These are phyloP conservation scores for Kalmanozyma brasiliensis DNA, from an alignment of 1,284 basidiomycete genomes.

Conservation along the genomic window DNA sequence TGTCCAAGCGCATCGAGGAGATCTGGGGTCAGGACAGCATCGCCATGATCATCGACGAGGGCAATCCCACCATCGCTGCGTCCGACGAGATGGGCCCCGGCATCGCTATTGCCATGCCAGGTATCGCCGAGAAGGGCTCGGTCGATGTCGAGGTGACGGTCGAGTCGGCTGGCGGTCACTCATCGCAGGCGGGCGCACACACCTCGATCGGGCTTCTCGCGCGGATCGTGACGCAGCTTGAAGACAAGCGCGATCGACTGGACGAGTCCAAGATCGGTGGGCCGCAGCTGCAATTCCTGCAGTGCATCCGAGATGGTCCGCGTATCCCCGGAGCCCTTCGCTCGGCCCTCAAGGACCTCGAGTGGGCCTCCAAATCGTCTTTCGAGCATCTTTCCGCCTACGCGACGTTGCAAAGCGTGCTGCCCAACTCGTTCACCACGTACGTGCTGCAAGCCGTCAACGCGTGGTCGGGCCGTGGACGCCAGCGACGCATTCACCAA, in stretches of 20 bases:
- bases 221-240: constrained; percentile 34
- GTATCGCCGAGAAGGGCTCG: constrained; percentile 76
- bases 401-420: constrained; percentile 18
- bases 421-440: constrained; percentile 33
- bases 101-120: constrained; percentile 69
- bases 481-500: constrained; percentile 27
- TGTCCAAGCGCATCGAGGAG: constrained; percentile 48
- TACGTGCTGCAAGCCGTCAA: constrained; percentile 24
- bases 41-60: constrained; percentile 64
- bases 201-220: constrained; percentile 45
- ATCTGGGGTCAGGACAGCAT: constrained; percentile 55
- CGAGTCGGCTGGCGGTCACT: constrained; percentile 75
- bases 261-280: constrained; percentile 36
- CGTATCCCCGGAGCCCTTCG: constrained; percentile 70
- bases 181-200: constrained; percentile 68
- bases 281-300: constrained; percentile 68
- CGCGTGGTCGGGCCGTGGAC: constrained; percentile 33
- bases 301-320: constrained; percentile 72
- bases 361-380: constrained; percentile 46
- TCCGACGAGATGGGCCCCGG: constrained; percentile 41
- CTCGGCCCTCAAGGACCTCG: constrained; percentile 67
- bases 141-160: constrained; percentile 64
- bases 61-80: constrained; percentile 45
- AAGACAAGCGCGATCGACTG: constrained; percentile 39
- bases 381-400: constrained; percentile 23